Base-by-base conservation (phyloP, 73 alveolate genomes). In the Symbiodinium pilosum region DNA sequence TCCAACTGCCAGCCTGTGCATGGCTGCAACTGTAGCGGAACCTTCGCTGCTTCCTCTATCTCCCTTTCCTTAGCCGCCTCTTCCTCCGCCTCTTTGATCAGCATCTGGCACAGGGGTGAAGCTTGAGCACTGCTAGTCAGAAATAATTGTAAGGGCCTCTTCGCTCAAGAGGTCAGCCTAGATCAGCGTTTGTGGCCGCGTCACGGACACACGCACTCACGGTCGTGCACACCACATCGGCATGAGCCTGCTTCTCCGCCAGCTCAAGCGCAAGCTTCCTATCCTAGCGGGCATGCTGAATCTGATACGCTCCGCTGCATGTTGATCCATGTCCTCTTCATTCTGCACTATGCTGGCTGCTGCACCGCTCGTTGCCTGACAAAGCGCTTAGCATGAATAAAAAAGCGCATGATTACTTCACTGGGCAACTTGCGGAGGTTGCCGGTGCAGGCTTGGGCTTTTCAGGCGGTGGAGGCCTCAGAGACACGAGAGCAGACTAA, bases 141-240 rank as follows among this genome's bases (percentile, higher is more conserved):
- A 54, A 54, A 3, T 3, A 30, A 54, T 54, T 30, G 71, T 54
- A 54, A 30, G 83, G 8, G 39, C 95, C 96, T 89, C 96, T 69
- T 89, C 96, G 38, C 96, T 89, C 87, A 89, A 85, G 87, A 89
- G 96, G 36, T 89, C 96, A 32, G 96, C 96, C 96, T 89, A 30
- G 21, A 5, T 6, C 24, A n/a, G 36, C 44, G n/a, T n/a, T n/a
- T n/a, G n/a, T n/a, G n/a, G n/a, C n/a, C n/a, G n/a, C n/a, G n/a
- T n/a, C n/a, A n/a, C n/a, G n/a, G n/a, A n/a, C n/a, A n/a, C n/a
- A n/a, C n/a, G n/a, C n/a, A n/a, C n/a, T n/a, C n/a, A n/a, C n/a
- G n/a, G n/a, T n/a, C n/a, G n/a, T n/a, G n/a, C n/a, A n/a, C n/a
- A n/a, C n/a, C n/a, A n/a, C n/a, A n/a, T 16, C 3, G 43, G 26